Evolutionary conservation across 1,284 basidiomycete genomes (phyloP).

Genomic region (Lentinus polychrous): DNA sequence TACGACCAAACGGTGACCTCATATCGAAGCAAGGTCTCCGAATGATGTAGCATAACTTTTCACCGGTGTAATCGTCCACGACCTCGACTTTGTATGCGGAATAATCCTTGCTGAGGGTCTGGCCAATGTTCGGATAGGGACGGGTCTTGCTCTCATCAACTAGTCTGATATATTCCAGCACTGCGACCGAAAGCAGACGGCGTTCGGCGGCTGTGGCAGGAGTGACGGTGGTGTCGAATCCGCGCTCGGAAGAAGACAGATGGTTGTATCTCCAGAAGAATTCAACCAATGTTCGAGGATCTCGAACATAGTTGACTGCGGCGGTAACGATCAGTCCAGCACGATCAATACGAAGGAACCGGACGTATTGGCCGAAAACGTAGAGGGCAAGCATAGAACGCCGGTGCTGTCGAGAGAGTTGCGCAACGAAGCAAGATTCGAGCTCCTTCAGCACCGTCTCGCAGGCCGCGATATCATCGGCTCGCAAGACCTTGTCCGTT

Average conservation of each 20-base stretch:
- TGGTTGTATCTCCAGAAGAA: constrained; percentile 7
- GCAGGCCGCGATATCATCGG: no score
- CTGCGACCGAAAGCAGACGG: not conserved
- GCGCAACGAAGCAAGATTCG: not conserved
- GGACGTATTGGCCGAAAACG: constrained; percentile 5
- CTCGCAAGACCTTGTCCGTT: no score
- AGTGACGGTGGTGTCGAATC: constrained; percentile 3
- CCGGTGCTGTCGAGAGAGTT: constrained; percentile 5
- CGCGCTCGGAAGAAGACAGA: not conserved
- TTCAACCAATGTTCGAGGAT: constrained; percentile 1
- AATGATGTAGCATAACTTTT: not conserved
- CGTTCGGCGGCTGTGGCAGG: not conserved
- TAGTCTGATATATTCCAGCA: not conserved
- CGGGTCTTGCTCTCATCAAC: not conserved
- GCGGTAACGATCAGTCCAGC: constrained; percentile 2
- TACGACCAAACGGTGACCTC: not conserved
- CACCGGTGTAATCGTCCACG: no score
- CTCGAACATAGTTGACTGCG: constrained; percentile 2
- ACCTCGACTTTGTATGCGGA: not conserved
- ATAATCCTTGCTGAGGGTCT: not conserved
- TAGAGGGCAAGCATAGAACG: constrained; percentile 1
- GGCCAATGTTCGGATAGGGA: not conserved
- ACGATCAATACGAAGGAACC: constrained; percentile 9
- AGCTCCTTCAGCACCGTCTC: no score
- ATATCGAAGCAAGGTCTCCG: not conserved